A percentile compares a stretch with the other conserved stretches of the same genome.
phyloP scores from a whole-genome alignment of 345 rosid genomes.

The Linum usitatissimum region DNA sequence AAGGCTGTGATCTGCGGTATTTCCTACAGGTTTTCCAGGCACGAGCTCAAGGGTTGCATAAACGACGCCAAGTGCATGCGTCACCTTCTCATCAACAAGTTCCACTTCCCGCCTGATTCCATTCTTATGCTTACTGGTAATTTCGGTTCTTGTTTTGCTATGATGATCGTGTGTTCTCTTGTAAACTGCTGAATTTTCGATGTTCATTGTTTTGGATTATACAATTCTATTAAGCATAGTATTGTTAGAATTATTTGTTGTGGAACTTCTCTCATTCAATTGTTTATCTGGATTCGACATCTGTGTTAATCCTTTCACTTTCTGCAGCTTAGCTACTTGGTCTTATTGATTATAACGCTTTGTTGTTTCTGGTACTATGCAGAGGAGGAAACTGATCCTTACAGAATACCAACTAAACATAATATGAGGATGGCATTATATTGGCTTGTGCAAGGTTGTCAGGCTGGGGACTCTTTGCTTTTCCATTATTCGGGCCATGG shows the following conservation, averaged over 20 bases:
- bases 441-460: constrained; percentile 89
- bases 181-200: too few species aligned
- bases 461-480: constrained; percentile 77
- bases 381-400: constrained; percentile 83
- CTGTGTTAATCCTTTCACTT: too few species aligned
- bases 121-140: constrained; percentile 85
- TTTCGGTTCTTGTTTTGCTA: neutral
- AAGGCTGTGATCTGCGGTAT: constrained; percentile 81
- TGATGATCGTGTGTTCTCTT: neutral
- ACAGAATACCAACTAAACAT: constrained; percentile 55
- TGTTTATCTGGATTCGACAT: too few species aligned
- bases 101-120: constrained; percentile 53
- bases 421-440: constrained; percentile 78
- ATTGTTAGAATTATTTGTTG: neutral
- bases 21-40: constrained; percentile 62
- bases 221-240: neutral
- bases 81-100: constrained; percentile 63
- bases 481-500: constrained; percentile 91
- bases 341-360: too few species aligned
- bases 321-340: too few species aligned
- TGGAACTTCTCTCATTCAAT: too few species aligned
- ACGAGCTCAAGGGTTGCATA: constrained; percentile 83
- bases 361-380: constrained; percentile 16
- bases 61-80: constrained; percentile 93
- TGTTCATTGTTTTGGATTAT: neutral